Conservation (phyloP, 2,329 filamentous ascomycete genomes). For the Aspergillus amoenus region DNA sequence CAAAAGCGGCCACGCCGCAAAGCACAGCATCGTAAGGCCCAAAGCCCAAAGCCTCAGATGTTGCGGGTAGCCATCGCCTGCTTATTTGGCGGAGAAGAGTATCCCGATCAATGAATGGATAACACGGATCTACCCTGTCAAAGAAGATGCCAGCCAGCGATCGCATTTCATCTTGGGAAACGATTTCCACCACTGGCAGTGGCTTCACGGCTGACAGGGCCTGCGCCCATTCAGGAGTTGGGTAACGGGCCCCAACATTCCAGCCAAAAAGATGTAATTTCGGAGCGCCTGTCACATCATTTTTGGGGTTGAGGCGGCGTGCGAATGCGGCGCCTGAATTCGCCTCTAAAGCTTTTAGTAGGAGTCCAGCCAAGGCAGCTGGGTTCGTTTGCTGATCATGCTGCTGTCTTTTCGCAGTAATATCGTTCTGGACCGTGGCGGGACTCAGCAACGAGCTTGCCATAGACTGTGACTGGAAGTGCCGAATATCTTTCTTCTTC, state of each 20-base stretch:
- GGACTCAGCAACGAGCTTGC: slow-evolving; percentile 13
- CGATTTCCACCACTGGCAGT: slow-evolving; percentile 46
- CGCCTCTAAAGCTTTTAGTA: slow-evolving; percentile 50
- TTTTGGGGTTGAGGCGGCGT: slow-evolving; percentile 51
- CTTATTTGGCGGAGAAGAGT: slow-evolving; percentile 25
- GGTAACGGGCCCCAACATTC: slow-evolving; percentile 46
- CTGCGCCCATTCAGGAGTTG: slow-evolving; percentile 9
- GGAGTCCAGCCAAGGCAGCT: slow-evolving; percentile 21
- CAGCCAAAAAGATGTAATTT: slow-evolving; percentile 58
- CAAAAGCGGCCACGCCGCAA: slow-evolving; percentile 57
- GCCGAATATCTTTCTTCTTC: slow-evolving; percentile 31
- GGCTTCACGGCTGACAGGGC: slow-evolving; percentile 12
- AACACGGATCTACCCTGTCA: slow-evolving; percentile 53
- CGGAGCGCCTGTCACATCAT: slow-evolving; percentile 55
- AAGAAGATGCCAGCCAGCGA: slow-evolving; percentile 51
- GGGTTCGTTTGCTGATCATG: slow-evolving; percentile 14
- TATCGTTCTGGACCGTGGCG: slow-evolving; percentile 3
- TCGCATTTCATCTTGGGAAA: slow-evolving; percentile 51
- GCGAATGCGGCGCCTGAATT: slow-evolving; percentile 60
- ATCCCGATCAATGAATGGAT: slow-evolving; percentile 48
- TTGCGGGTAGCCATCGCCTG: slow-evolving; percentile 29
- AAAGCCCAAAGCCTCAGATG: slow-evolving; percentile 18
- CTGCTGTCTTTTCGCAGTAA: slow-evolving; percentile 10
- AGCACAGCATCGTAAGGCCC: slow-evolving; percentile 50
- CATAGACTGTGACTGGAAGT: slow-evolving; percentile 16